Evolutionary conservation across 2,329 filamentous ascomycete species (phyloP).

Genomic region (Macrophomina pseudophaseolina): DNA sequence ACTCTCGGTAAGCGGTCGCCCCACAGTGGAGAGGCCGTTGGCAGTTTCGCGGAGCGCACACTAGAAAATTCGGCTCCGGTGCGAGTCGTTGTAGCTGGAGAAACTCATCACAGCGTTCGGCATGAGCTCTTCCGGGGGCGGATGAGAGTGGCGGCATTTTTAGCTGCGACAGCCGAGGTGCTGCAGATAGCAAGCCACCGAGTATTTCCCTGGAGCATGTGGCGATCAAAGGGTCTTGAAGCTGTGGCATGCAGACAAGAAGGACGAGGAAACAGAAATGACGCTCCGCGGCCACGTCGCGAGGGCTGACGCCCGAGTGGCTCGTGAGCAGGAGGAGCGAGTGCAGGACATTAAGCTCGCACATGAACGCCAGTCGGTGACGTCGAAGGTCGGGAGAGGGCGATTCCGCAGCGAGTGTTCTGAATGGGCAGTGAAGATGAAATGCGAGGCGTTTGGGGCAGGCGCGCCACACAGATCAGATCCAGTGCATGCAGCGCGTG

Average conservation of each 20-base stretch:
- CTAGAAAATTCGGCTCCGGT: neutral
- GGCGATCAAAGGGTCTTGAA: neutral
- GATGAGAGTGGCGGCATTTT: slow-evolving; percentile 1
- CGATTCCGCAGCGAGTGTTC: neutral
- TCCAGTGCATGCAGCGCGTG: slow-evolving; percentile 19
- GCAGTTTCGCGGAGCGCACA: too few species aligned
- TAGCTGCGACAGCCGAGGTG: neutral
- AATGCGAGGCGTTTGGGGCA: slow-evolving; percentile 8
- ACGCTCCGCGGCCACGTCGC: neutral
- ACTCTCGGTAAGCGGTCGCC: neutral
- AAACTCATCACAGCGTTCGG: neutral
- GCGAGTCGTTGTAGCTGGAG: too few species aligned
- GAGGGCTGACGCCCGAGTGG: neutral
- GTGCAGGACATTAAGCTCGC: neutral
- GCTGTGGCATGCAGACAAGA: neutral
- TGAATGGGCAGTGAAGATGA: slow-evolving; percentile 4
- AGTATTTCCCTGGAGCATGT: neutral
- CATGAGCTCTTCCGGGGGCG: neutral
- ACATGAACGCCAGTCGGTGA: neutral
- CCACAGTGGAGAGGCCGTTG: neutral
- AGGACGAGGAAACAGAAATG: neutral
- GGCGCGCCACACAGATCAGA: slow-evolving; percentile 10
- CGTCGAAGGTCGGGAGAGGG: neutral
- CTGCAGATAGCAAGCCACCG: neutral
- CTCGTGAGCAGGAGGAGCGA: neutral